Conservation (phyloP, 495 filamentous ascomycete species). For the Aspergillus nanangensis region DNA sequence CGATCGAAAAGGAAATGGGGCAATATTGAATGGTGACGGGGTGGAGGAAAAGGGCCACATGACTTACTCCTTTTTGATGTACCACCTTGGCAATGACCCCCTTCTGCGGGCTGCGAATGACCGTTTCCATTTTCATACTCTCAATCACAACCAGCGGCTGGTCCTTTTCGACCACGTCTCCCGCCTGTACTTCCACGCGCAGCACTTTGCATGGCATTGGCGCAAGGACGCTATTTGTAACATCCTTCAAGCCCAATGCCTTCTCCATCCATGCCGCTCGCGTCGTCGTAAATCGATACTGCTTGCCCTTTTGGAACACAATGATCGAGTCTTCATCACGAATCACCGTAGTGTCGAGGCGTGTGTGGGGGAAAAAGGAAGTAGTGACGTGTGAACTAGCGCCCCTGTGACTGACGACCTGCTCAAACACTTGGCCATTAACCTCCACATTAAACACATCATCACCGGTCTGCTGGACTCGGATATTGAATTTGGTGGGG, state of each 20-base stretch:
- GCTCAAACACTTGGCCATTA: constrained; percentile 42
- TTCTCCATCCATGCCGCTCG: constrained; percentile 80
- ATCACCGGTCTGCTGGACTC: constrained; percentile 59
- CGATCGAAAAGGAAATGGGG: no score
- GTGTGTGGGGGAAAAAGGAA: constrained; percentile 68
- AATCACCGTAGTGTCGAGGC: constrained; percentile 77
- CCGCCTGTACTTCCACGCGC: constrained; percentile 76
- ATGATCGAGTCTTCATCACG: constrained; percentile 64
- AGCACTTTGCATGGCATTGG: constrained; percentile 96
- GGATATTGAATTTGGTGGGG: constrained; percentile 52
- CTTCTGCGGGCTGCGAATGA: constrained; percentile 83
- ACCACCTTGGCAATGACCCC: constrained; percentile 78
- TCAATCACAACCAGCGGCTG: constrained; percentile 92
- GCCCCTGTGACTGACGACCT: constrained; percentile 40
- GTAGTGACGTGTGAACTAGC: constrained; percentile 34
- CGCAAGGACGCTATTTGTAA: constrained; percentile 75
- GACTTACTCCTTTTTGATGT: constrained; percentile 80
- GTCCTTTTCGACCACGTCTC: constrained; percentile 77
- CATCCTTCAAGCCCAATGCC: constrained; percentile 77
- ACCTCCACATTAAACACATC: constrained; percentile 63
- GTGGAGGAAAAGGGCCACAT: constrained; percentile 4
- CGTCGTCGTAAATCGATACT: constrained; percentile 64
- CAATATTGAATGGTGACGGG: neutral
- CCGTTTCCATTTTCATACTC: constrained; percentile 99
- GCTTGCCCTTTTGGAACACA: constrained; percentile 77